A percentile compares a stretch with the other conserved stretches of the same genome.
Evolutionary conservation across 2,329 filamentous ascomycete species (phyloP).

Genomic region (Exophiala dermatitidis): DNA sequence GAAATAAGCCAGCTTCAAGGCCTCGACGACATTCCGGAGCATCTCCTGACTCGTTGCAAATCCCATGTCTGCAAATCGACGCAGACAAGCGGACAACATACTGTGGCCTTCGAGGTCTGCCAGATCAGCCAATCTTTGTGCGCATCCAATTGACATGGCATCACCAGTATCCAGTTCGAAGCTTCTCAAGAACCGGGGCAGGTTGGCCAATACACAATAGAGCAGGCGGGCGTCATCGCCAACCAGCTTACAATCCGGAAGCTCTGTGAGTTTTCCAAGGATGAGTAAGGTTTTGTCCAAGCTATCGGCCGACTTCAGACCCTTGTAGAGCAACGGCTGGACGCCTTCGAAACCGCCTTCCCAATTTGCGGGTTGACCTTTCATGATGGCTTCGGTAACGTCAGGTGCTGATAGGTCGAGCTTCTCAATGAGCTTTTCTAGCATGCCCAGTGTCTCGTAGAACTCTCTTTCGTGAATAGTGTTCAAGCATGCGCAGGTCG

Average conservation of each 20-base stretch:
- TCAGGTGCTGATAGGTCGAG: slow-evolving; percentile 67
- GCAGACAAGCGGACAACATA: slow-evolving; percentile 30
- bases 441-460: slow-evolving; percentile 81
- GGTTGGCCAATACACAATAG: slow-evolving; percentile 82
- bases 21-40: slow-evolving; percentile 62
- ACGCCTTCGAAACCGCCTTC: slow-evolving; percentile 82
- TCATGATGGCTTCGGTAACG: slow-evolving; percentile 63
- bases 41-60: slow-evolving; percentile 69
- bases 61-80: slow-evolving; percentile 47
- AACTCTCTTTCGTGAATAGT: slow-evolving; percentile 97
- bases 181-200: slow-evolving; percentile 74
- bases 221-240: slow-evolving; percentile 76
- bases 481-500: slow-evolving; percentile 88
- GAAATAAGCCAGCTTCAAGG: slow-evolving; percentile 70
- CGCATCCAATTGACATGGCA: slow-evolving; percentile 7
- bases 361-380: slow-evolving; percentile 78
- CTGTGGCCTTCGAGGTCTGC: slow-evolving; percentile 65
- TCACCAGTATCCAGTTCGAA: slow-evolving; percentile 49
- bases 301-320: slow-evolving; percentile 76
- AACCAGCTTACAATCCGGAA: slow-evolving; percentile 73
- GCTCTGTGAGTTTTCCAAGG: slow-evolving; percentile 67
- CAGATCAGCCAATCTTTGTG: slow-evolving; percentile 46
- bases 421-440: slow-evolving; percentile 77
- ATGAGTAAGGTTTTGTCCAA: slow-evolving; percentile 69
- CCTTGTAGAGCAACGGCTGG: slow-evolving; percentile 81